These are phyloP conservation scores for Eucalyptus brandiana DNA, from an alignment of 345 rosid species.

Conservation along the genomic window DNA sequence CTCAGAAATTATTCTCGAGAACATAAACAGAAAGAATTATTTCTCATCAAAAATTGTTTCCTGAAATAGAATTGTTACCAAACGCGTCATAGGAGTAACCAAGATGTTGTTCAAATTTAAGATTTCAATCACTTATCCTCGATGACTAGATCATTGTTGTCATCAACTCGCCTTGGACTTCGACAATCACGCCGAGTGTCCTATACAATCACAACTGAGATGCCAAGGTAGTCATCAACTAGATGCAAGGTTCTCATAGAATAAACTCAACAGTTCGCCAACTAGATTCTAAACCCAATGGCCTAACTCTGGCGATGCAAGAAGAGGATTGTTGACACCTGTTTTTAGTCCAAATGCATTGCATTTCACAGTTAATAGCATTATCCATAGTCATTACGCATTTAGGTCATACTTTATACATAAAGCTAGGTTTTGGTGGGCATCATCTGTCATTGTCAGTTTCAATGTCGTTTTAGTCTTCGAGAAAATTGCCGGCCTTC, in stretches of 20 bases:
- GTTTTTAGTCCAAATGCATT: background rate
- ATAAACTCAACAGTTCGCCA: background rate
- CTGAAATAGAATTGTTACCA: too few relatives aligned
- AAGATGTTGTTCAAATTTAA: background rate
- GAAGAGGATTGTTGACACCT: background rate
- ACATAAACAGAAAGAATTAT: too few relatives aligned
- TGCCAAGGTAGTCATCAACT: background rate
- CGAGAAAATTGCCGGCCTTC: background rate
- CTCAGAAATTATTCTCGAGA: too few relatives aligned
- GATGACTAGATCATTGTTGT: fast-evolving
- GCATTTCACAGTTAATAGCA: background rate
- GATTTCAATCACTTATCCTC: background rate
- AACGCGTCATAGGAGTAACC: too few relatives aligned
- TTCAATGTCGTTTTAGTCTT: background rate
- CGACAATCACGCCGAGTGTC: background rate
- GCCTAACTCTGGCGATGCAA: background rate
- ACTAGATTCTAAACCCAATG: background rate
- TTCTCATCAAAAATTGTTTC: too few relatives aligned
- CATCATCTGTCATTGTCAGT: background rate
- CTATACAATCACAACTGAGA: background rate
- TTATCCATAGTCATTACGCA: fast-evolving
- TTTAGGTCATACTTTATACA: background rate
- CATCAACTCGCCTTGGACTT: background rate
- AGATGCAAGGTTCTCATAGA: background rate
- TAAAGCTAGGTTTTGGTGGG: background rate